phyloP scores from a whole-genome alignment of 768 basidiomycete species.

The Podaxis sp. region DNA sequence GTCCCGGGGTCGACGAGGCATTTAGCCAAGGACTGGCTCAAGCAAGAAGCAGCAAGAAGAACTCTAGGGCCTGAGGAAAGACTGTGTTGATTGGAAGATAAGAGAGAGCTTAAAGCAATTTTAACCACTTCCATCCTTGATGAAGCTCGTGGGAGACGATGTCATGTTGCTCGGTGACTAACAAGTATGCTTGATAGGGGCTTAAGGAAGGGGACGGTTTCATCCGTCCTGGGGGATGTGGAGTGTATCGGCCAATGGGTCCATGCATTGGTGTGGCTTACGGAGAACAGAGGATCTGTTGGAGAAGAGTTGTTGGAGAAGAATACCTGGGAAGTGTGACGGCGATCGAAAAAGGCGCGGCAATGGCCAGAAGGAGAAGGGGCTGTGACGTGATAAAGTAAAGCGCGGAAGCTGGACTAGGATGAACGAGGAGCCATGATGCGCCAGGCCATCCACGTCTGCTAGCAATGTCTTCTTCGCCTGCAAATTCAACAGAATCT shows the following conservation, averaged over 20 bases:
- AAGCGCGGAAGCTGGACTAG: neutral
- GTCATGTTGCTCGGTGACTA: neutral
- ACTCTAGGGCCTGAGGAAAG: neutral
- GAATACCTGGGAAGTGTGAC: neutral
- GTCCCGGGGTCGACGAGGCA: neutral
- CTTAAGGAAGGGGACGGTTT: neutral
- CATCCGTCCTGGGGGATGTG: no score
- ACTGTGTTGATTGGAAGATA: neutral
- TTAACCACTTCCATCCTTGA: neutral
- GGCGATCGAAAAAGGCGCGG: neutral
- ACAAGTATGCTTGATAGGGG: neutral
- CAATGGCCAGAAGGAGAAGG: neutral
- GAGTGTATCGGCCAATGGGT: no score
- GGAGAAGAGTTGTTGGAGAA: neutral
- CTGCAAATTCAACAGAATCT: neutral
- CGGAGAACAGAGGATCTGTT: neutral
- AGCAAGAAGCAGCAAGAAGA: neutral
- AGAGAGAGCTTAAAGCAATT: neutral
- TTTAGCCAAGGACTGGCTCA: neutral
- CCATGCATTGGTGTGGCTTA: neutral
- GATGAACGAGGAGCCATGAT: constrained; percentile 13
- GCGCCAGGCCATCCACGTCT: neutral
- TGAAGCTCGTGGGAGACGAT: neutral
- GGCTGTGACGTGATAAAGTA: constrained; percentile 8
- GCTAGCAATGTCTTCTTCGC: constrained; percentile 4